A percentile compares a stretch with the other conserved stretches of the same genome.
These are phyloP conservation scores for Butyriboletus loyo DNA, from an alignment of 768 basidiomycete genomes.

Conservation along the genomic window DNA sequence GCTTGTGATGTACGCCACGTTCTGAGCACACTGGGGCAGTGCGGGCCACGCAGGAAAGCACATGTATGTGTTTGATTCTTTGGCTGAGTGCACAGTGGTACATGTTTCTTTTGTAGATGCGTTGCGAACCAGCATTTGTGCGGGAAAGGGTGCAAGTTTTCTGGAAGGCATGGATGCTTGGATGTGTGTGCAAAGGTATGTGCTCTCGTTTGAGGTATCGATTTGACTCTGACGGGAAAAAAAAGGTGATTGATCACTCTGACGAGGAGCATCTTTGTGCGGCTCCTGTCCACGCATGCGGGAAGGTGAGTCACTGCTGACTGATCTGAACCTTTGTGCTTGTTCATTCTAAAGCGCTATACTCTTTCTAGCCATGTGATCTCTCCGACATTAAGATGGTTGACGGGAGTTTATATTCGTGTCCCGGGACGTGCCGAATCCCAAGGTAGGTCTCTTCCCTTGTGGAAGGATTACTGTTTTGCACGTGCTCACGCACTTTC, in stretches of 20 bases:
- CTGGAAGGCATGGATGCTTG: conserved; percentile 49
- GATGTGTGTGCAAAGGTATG: conserved; percentile 51
- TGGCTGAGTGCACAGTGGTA: accelerated
- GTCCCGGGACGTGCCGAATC: conserved; percentile 40
- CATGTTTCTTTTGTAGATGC: conserved; percentile 39
- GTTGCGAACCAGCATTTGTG: conserved; percentile 51
- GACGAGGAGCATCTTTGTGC: conserved; percentile 54
- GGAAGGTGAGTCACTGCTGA: conserved; percentile 35
- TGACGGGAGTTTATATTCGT: conserved; percentile 37
- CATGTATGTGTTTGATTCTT: conserved; percentile 36
- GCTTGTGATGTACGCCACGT: neutral
- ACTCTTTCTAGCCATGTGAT: conserved; percentile 38
- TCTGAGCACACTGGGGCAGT: conserved; percentile 27
- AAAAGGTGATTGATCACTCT: conserved; percentile 44
- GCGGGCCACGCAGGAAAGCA: conserved; percentile 58
- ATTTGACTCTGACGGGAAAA: neutral
- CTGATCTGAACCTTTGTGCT: too few relatives aligned
- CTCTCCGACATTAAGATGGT: conserved; percentile 30
- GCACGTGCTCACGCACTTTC: neutral
- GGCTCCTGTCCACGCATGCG: conserved; percentile 53
- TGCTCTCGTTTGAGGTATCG: neutral
- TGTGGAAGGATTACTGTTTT: neutral
- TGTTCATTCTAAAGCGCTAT: neutral
- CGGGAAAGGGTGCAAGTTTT: conserved; percentile 47
- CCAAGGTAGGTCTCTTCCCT: conserved; percentile 33